phyloP scores from a whole-genome alignment of 768 basidiomycete genomes.

The Phlebiopsis flavidoalba region DNA sequence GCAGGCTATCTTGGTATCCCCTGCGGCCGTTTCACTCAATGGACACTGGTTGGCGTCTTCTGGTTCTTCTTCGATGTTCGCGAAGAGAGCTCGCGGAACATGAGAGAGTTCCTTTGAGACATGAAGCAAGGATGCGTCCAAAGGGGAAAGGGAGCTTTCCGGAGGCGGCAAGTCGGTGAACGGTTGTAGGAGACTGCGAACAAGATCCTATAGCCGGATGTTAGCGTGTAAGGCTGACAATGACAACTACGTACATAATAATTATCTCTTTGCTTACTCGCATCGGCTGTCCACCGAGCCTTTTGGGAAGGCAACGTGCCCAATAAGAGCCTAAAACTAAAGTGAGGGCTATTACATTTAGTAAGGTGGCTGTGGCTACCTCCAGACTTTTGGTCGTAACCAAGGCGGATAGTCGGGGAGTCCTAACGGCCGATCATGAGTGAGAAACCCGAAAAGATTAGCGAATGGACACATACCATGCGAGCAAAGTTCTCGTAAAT shows the following conservation, averaged over 20 bases:
- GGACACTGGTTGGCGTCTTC: constrained; percentile 43
- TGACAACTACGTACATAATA: constrained; percentile 57
- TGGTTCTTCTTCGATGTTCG: constrained; percentile 46
- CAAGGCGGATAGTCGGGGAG: constrained; percentile 71
- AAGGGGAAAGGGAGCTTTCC: constrained; percentile 29
- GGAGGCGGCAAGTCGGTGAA: constrained; percentile 41
- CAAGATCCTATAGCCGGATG: constrained; percentile 49
- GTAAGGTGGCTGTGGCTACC: constrained; percentile 31
- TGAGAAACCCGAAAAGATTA: neutral
- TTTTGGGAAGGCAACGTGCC: constrained; percentile 57
- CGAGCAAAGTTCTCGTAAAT: constrained; percentile 51
- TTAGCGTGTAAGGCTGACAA: neutral
- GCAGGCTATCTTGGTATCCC: constrained; percentile 42
- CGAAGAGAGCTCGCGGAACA: constrained; percentile 47
- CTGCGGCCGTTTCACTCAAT: constrained; percentile 40
- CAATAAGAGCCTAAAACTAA: constrained; percentile 48
- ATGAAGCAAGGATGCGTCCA: constrained; percentile 45
- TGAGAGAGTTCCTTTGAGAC: constrained; percentile 53
- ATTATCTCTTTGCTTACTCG: constrained; percentile 54
- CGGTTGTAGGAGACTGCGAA: constrained; percentile 56
- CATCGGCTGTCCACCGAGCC: constrained; percentile 52
- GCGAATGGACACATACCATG: constrained; percentile 44
- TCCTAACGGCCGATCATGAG: constrained; percentile 33
- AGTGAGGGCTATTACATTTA: neutral
- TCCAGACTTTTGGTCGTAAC: constrained; percentile 76